Evolutionary conservation across 2,329 filamentous ascomycete genomes (phyloP), one percentile per base, ranked within the genome.

Genomic region (Davidsoniella eucalypti): DNA sequence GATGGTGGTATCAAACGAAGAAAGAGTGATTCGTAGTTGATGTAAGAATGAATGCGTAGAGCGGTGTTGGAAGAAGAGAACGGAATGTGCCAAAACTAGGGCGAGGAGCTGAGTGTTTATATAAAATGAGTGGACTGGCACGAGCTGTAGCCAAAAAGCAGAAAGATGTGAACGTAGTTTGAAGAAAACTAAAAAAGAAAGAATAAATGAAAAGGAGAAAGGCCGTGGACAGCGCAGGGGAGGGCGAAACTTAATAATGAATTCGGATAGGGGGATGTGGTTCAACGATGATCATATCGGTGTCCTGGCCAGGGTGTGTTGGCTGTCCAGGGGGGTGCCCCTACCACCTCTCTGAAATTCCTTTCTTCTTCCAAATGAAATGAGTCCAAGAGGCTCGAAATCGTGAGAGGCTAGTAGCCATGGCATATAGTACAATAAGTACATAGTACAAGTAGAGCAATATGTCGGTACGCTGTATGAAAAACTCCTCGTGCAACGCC

Each of bases 51-150:
- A 21, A 21, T 21, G 21, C 21, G 21, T 21, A 21, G 21, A 42
- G 39, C 14, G 39, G 14, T 17, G 16, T n/a, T 36, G 33, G 21
- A 52, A 44, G 39, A 17, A 52, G 10, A 44, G 39, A 46, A 44
- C 29, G 3, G 1, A 26, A 44, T 29, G 40, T 10, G 25, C 21
- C 33, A 39, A 42, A 44, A 37, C 16, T 37, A 33, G 25, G 41
- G 33, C 26, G 26, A 46, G 38, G 43, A 26, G 38, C 25, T 33
- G 26, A 17, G 23, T 40, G 36, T 44, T 44, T 51, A 42, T 51
- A 51, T 46, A 52, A 44, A 49, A 47, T 40, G 46, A 52, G 26
- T 44, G 46, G 50, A 52, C 45, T 48, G 51, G 44, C 42, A 49
- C 46, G 39, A 41, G 38, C 29, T 29, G 36, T 25, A 52, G 18